Evolutionary conservation across 805 yeast genomes (phyloP).

Genomic region (Candida andamanensis): DNA sequence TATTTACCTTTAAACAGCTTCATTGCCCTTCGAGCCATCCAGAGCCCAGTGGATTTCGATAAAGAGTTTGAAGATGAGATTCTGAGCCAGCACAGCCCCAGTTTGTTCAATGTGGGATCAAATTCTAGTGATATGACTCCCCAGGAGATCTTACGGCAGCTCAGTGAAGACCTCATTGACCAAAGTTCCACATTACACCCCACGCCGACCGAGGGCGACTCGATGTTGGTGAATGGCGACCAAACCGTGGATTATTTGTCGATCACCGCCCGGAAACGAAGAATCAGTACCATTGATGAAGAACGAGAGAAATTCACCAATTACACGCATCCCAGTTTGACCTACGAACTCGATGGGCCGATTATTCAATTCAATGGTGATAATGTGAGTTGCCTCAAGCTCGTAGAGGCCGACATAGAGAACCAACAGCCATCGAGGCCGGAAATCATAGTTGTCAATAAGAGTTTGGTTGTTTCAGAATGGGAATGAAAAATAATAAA

Average conservation of each 20-base stretch:
- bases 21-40: slow-evolving; percentile 57
- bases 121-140: too few relatives aligned
- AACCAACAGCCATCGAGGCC: slow-evolving; percentile 1
- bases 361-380: slow-evolving; percentile 56
- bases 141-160: too few relatives aligned
- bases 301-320: slow-evolving; percentile 48
- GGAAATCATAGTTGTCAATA: slow-evolving; percentile 16
- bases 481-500: slow-evolving; percentile 24
- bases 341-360: slow-evolving; percentile 48
- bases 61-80: slow-evolving; percentile 37
- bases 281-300: slow-evolving; percentile 51
- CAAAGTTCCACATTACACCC: slow-evolving; percentile 4
- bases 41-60: slow-evolving; percentile 36
- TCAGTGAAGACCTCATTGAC: slow-evolving; percentile 1
- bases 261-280: slow-evolving; percentile 20
- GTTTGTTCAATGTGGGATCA: not conserved
- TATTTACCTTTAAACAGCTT: slow-evolving; percentile 50
- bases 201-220: slow-evolving; percentile 5
- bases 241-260: slow-evolving; percentile 10
- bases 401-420: slow-evolving; percentile 2
- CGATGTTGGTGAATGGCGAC: slow-evolving; percentile 17
- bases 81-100: not conserved
- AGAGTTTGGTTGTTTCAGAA: slow-evolving; percentile 27
- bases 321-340: slow-evolving; percentile 46
- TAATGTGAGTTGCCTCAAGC: slow-evolving; percentile 18